Evolutionary conservation across 2,329 filamentous ascomycete species (phyloP), one percentile per base, ranked within the genome.

Genomic region (Fusarium buxicola): DNA sequence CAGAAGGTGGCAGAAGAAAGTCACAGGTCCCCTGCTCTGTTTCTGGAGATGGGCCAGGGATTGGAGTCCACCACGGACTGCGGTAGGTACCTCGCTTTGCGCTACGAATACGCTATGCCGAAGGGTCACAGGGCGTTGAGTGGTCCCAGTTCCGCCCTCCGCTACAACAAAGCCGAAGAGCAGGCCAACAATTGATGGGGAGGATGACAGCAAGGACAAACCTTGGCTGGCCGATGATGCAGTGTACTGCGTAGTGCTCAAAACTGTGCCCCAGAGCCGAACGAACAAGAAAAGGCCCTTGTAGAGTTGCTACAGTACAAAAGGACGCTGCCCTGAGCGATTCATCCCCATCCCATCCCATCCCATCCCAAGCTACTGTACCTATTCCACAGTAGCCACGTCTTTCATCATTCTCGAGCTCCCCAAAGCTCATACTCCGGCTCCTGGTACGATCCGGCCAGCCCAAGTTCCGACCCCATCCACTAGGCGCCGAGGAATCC

Each of bases 381-480:
- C 10, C 30, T 13, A 21, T 12, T 43, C 41, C 21, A 25, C n/a
- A 40, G 28, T 38, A 47, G 61, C 61, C 57, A 64, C 47, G 58
- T 49, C 58, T 50, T 47, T 47, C 27, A 39, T 16, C 35, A 34
- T 28, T 21, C 24, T 24, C 32, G n/a, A 27, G 16, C 38, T 27
- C 24, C 27, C 38, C 24, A 21, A 50, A 54, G 34, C 47, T 55
- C 30, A 28, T 38, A 21, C 27, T 27, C 31, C 10, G 32, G 49
- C 21, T 43, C 27, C 61, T 68, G 63, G 69, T 60, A 65, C 69
- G 66, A 71, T 62, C 55, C 63, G 65, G 69, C 50, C 50, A 48
- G 54, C 48, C 24, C 55, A 63, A 71, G 62, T 72, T 70, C 69
- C 69, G 69, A 56, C 54, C 58, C 58, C 55, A 54, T 63, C 45